A percentile compares a stretch with the other conserved stretches of the same genome.
These are phyloP conservation scores for Creolimax fragrantissima DNA, from an alignment of 78 protist species.

Conservation along the genomic window DNA sequence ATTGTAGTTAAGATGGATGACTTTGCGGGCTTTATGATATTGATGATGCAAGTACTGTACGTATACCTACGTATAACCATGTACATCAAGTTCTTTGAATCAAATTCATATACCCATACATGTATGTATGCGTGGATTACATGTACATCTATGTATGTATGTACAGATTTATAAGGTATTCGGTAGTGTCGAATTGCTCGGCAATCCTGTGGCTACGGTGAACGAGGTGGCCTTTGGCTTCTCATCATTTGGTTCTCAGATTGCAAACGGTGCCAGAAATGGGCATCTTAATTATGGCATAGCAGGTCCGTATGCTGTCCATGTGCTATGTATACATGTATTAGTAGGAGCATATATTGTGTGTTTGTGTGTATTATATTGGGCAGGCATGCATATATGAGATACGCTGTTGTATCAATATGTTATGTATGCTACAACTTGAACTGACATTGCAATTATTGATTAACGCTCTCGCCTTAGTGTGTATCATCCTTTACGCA, in stretches of 20 bases:
- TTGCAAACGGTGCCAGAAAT: neutral
- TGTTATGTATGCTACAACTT: neutral
- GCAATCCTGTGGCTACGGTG: neutral
- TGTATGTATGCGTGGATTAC: no score
- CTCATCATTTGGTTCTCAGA: neutral
- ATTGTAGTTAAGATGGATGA: no score
- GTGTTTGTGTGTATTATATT: neutral
- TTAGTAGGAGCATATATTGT: neutral
- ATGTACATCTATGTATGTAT: no score
- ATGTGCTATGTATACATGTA: neutral
- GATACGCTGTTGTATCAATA: neutral
- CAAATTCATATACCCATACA: no score
- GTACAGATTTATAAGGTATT: neutral
- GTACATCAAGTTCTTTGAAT: no score
- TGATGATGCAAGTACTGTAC: no score
- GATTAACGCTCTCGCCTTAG: no score
- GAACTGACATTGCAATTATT: no score
- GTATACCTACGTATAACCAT: no score
- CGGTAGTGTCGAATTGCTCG: neutral
- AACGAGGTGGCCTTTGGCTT: conserved; percentile 11
- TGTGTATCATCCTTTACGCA: no score
- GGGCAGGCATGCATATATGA: neutral
- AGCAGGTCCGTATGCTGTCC: neutral
- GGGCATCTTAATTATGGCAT: neutral
- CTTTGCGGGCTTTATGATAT: no score